Conservation (phyloP, 352 stramenopile species). For the Globisporangium recalcitrans region DNA sequence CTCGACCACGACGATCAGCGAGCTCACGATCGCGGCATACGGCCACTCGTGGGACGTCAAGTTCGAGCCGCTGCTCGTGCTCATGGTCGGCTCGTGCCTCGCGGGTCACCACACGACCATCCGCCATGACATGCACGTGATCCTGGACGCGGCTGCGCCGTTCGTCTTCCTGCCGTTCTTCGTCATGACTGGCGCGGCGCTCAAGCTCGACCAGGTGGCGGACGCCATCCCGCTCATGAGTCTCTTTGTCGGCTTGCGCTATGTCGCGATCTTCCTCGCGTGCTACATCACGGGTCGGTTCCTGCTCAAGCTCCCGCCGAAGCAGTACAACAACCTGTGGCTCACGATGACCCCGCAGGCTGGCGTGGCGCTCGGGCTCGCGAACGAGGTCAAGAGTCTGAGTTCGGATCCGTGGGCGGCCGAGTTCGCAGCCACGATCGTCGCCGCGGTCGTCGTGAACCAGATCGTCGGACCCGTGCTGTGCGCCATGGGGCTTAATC, state of each 20-base stretch:
- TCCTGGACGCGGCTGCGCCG: background rate
- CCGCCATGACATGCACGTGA: background rate
- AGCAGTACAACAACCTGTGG: background rate
- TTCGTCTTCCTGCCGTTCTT: background rate
- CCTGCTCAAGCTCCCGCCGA: background rate
- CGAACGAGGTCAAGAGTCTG: background rate
- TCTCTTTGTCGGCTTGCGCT: background rate
- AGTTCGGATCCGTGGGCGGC: background rate
- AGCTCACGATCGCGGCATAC: background rate
- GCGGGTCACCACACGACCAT: background rate
- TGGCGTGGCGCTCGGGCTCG: background rate
- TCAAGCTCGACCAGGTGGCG: background rate
- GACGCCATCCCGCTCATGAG: background rate
- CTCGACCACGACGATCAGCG: background rate
- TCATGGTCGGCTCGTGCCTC: background rate
- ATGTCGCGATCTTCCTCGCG: background rate
- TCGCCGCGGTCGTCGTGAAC: background rate
- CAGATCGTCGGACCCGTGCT: background rate
- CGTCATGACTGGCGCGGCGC: background rate
- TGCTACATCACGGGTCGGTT: background rate
- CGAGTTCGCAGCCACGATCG: background rate
- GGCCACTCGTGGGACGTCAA: background rate
- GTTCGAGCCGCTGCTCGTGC: background rate
- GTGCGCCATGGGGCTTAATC: background rate
- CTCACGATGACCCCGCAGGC: background rate